Evolutionary conservation across 129 eudicot species (phyloP).

Genomic region (Kitagawia praeruptora): DNA sequence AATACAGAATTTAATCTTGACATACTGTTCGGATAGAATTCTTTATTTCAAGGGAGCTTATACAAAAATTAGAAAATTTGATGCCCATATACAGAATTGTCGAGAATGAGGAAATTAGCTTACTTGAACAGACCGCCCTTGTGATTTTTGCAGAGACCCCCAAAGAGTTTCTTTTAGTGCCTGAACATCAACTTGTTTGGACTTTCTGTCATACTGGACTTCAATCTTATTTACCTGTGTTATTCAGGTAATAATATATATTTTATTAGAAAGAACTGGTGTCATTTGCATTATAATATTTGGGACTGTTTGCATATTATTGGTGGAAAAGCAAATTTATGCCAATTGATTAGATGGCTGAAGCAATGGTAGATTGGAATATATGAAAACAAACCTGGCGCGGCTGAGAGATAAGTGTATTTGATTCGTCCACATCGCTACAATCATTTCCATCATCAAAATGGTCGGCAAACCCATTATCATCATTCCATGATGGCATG

Average conservation of each 20-base stretch:
- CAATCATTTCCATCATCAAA: conserved; percentile 58
- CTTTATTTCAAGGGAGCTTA: not conserved
- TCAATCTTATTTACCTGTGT: conserved; percentile 65
- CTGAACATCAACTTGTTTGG: conserved; percentile 95
- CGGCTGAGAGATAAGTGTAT: conserved; percentile 71
- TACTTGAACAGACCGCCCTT: conserved; percentile 34
- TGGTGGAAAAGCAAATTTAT: not conserved
- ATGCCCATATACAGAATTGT: not conserved
- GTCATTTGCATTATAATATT: not conserved
- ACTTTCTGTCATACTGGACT: conserved; percentile 62
- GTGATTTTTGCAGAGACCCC: conserved; percentile 52
- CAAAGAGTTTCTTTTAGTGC: conserved; percentile 75
- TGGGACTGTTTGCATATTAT: not conserved
- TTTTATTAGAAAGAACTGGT: not conserved
- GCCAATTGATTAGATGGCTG: not conserved
- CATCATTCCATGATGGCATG: conserved; percentile 64
- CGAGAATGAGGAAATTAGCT: conserved; percentile 11
- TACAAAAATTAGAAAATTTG: not conserved
- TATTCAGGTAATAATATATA: not conserved
- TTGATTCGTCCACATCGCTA: conserved; percentile 66
- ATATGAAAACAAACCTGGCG: conserved; percentile 62
- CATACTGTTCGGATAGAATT: not conserved
- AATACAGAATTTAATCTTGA: not conserved
- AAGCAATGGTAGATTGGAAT: not conserved
- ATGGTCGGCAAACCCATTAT: conserved; percentile 33